Conservation (phyloP, 441 rosid genomes). For the Biscutella laevigata region DNA sequence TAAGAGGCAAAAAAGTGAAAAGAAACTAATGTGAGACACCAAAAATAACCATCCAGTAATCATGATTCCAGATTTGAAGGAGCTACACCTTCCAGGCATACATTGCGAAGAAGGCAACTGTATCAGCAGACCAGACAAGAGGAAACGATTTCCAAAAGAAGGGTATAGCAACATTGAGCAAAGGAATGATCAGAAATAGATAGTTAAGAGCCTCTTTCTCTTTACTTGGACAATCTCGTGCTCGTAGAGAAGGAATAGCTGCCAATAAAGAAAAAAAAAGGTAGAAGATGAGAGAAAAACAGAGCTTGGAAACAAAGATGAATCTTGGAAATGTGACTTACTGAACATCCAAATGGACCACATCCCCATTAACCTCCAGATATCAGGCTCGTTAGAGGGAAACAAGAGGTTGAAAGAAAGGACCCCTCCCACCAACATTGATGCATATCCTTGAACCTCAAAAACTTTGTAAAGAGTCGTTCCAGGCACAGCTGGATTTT, state of each 20-base stretch:
- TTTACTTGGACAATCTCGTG: slow-evolving; percentile 79
- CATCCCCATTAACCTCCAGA: slow-evolving; percentile 98
- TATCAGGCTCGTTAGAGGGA: slow-evolving; percentile 81
- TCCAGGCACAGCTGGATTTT: slow-evolving; percentile 92
- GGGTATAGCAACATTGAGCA: slow-evolving; percentile 73
- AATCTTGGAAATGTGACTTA: slow-evolving; percentile 28
- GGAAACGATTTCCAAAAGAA: slow-evolving; percentile 91
- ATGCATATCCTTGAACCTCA: slow-evolving; percentile 80
- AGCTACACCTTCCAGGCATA: slow-evolving; percentile 91
- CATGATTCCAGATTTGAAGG: background rate
- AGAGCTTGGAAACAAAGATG: background rate
- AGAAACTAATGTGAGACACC: background rate
- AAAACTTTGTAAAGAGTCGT: slow-evolving; percentile 68
- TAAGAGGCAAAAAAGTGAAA: background rate
- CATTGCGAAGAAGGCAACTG: slow-evolving; percentile 71
- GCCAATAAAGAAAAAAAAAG: slow-evolving; percentile 11
- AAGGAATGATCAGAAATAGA: slow-evolving; percentile 71
- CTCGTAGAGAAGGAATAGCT: slow-evolving; percentile 93
- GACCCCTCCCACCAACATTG: slow-evolving; percentile 72
- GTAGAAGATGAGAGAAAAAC: background rate
- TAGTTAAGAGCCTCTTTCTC: slow-evolving; percentile 95
- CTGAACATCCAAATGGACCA: slow-evolving; percentile 99
- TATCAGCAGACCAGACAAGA: slow-evolving; percentile 92
- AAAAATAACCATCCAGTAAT: background rate
- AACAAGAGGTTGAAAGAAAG: slow-evolving; percentile 79